A percentile compares a stretch with the other conserved stretches of the same genome.
Evolutionary conservation across 306 rosid species (phyloP).

Genomic region (Cucurbita pepo): DNA sequence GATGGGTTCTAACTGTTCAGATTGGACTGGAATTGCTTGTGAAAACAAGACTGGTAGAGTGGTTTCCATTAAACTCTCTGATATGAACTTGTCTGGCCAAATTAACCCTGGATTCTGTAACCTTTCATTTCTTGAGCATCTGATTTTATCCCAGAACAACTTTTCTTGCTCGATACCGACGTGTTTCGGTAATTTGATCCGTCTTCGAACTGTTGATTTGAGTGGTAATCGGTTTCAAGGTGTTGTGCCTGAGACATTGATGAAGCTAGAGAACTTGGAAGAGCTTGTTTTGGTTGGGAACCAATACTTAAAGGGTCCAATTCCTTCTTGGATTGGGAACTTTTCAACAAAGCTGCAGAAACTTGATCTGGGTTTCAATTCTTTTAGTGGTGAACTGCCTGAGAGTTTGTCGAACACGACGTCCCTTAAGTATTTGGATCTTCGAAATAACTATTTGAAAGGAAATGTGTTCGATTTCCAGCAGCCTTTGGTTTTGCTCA

Average conservation of each 20-base stretch:
- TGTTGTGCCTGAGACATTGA: conserved; percentile 46
- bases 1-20: conserved; percentile 61
- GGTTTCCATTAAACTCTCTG: conserved; percentile 40
- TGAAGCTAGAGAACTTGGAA: conserved; percentile 39
- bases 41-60: conserved; percentile 58
- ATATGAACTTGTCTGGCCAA: conserved; percentile 65
- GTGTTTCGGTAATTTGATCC: conserved; percentile 46
- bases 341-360: conserved; percentile 61
- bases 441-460: conserved; percentile 38
- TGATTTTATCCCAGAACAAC: conserved; percentile 54
- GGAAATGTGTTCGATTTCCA: conserved; percentile 55
- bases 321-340: conserved; percentile 78
- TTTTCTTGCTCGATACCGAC: conserved; percentile 43
- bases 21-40: conserved; percentile 71
- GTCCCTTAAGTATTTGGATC: conserved; percentile 60
- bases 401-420: conserved; percentile 40
- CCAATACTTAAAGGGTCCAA: conserved; percentile 44
- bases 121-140: conserved; percentile 34
- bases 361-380: conserved; percentile 38
- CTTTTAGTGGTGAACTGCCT: conserved; percentile 65
- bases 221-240: conserved; percentile 57
- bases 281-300: conserved; percentile 65
- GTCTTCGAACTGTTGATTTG: conserved; percentile 44
- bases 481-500: conserved; percentile 55
- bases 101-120: conserved; percentile 44